These are phyloP conservation scores for Nemania sp. DNA, from an alignment of 2,329 filamentous ascomycete genomes.

Conservation along the genomic window DNA sequence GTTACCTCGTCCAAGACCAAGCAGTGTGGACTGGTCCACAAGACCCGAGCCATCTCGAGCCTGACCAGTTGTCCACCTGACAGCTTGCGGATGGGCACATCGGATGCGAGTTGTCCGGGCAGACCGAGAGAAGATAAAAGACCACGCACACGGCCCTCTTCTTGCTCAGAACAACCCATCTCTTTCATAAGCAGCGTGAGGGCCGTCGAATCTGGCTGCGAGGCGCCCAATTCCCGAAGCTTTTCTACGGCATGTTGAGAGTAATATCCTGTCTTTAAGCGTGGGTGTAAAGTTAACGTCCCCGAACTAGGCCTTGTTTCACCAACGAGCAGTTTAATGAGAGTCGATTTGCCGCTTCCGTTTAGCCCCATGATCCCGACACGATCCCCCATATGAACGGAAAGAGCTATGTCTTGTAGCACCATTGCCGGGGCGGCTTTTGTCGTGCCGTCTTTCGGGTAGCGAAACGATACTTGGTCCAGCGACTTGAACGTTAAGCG, in stretches of 20 bases:
- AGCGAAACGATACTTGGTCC: constrained; percentile 70
- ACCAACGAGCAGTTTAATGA: constrained; percentile 72
- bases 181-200: constrained; percentile 65
- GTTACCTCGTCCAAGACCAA: constrained; percentile 81
- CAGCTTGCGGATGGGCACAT: constrained; percentile 72
- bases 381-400: constrained; percentile 73
- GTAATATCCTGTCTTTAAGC: constrained; percentile 75
- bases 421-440: constrained; percentile 49
- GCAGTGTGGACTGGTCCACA: constrained; percentile 71
- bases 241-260: constrained; percentile 78
- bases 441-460: constrained; percentile 45
- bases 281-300: constrained; percentile 66
- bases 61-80: constrained; percentile 79
- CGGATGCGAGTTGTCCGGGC: constrained; percentile 70
- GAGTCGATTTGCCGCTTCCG: constrained; percentile 79
- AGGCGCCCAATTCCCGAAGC: constrained; percentile 59
- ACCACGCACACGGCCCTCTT: constrained; percentile 70
- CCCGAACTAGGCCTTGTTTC: constrained; percentile 63
- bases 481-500: constrained; percentile 50
- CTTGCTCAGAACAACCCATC: constrained; percentile 51
- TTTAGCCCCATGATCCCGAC: constrained; percentile 80
- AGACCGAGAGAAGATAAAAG: constrained; percentile 72
- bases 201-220: constrained; percentile 62
- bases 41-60: constrained; percentile 66
- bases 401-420: constrained; percentile 67